A percentile compares a stretch with the other conserved stretches of the same genome.
Evolutionary conservation across 2,329 filamentous ascomycete species (phyloP).

Genomic region (Exophiala spinifera): DNA sequence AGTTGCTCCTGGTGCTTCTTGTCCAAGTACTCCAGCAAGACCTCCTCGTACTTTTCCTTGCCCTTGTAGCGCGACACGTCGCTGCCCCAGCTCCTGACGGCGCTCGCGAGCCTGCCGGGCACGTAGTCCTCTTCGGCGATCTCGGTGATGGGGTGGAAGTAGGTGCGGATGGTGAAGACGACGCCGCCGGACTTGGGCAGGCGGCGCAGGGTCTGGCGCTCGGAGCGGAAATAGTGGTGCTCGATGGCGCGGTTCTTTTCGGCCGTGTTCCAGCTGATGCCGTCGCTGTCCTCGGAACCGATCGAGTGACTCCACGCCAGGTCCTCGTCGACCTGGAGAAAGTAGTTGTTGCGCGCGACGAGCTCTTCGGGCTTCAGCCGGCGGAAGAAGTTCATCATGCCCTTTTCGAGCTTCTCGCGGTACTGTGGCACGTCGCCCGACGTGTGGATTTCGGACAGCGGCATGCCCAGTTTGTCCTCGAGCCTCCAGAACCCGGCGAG

Average conservation of each 20-base stretch:
- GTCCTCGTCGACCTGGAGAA: slow-evolving; percentile 78
- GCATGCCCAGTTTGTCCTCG: slow-evolving; percentile 77
- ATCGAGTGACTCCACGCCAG: slow-evolving; percentile 75
- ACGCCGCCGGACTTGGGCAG: slow-evolving; percentile 58
- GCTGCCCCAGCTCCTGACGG: slow-evolving; percentile 75
- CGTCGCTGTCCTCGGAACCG: slow-evolving; percentile 64
- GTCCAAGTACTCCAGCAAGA: slow-evolving; percentile 75
- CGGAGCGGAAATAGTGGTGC: slow-evolving; percentile 73
- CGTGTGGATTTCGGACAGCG: slow-evolving; percentile 74
- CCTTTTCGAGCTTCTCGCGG: slow-evolving; percentile 67
- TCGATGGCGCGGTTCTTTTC: slow-evolving; percentile 70
- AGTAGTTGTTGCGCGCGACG: slow-evolving; percentile 75
- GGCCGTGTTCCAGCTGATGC: slow-evolving; percentile 70
- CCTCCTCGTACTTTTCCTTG: slow-evolving; percentile 67
- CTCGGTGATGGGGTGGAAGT: slow-evolving; percentile 69
- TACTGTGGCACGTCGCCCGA: slow-evolving; percentile 72
- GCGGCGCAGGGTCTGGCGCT: slow-evolving; percentile 67
- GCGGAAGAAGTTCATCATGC: slow-evolving; percentile 79
- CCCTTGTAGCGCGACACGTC: slow-evolving; percentile 78
- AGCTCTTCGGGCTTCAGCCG: slow-evolving; percentile 66
- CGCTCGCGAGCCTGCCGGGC: slow-evolving; percentile 72
- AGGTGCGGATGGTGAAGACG: slow-evolving; percentile 76
- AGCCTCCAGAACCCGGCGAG: slow-evolving; percentile 82
- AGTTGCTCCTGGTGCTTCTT: slow-evolving; percentile 70
- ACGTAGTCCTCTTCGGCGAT: slow-evolving; percentile 71